Conservation (phyloP, 2,329 filamentous ascomycete genomes). For the Neocucurbitaria cava region DNA sequence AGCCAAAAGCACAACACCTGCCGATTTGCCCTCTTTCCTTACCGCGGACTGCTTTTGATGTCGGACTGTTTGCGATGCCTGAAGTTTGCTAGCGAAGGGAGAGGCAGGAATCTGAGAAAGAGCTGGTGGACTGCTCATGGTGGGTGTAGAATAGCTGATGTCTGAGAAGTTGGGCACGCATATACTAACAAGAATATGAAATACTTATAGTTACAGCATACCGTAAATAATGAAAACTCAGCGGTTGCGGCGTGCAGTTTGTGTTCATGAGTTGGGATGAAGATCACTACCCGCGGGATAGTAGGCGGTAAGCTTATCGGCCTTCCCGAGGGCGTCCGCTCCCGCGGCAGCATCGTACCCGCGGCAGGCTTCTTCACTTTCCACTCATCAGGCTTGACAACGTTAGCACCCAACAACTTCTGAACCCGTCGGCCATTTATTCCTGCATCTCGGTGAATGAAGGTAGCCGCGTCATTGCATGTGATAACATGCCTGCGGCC, state of each 20-base stretch:
- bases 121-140: constrained; percentile 12
- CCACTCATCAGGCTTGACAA: neutral
- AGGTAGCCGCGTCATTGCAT: neutral
- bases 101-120: neutral
- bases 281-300: too few species aligned
- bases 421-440: neutral
- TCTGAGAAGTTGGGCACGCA: neutral
- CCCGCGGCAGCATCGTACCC: neutral
- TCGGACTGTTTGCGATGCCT: neutral
- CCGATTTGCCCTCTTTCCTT: constrained; percentile 7
- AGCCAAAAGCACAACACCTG: constrained; percentile 52
- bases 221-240: too few species aligned
- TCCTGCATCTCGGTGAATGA: neutral
- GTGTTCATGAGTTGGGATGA: too few species aligned
- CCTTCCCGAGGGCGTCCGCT: neutral
- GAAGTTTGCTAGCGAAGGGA: neutral
- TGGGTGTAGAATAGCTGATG: neutral
- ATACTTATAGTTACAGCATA: constrained; percentile 2
- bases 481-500: constrained; percentile 9
- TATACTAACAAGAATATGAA: neutral
- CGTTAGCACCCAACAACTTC: neutral
- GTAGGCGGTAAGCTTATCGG: too few species aligned
- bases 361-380: neutral
- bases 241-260: too few species aligned
- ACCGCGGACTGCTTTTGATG: neutral